Evolutionary conservation across 106 monocot species (phyloP), one percentile per base, ranked within the genome.

Genomic region (Allium cepa): DNA sequence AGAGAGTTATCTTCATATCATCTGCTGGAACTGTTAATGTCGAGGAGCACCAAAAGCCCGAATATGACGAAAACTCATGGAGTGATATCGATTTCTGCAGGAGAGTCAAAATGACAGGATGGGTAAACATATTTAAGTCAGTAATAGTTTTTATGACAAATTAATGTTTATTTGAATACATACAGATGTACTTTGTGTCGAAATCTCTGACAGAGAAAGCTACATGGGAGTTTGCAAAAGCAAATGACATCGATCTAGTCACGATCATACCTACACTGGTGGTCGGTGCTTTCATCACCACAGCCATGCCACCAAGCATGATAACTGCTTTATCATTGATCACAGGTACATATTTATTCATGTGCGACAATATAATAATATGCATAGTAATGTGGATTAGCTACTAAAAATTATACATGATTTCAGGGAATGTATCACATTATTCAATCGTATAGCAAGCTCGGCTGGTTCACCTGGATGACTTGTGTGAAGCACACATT

Each of bases 71-170:
- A 79, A 76, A 17, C 59, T 75, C 69, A 12, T 94, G 93, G 93
- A 89, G 79, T 62, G 89, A 93, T 50, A 14, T 89, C 47, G 84
- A 89, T 26, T 93, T 84, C 73, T 62, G 69, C 68, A 74, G 76
- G 13, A 60, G 72, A 3, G 78, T 82, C 75, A 93, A 89, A 78
- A 93, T 93, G 89, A 93, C 93, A 9, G 93, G 84, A 55, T 93
- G 93, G 89, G 93, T 87, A 82, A 55, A 55, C 15, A 6, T 12
- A 55, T 12, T 4, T 55, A 55, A 15, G 7, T 55, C 53, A 11
- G 2, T 4, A 55, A 55, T 4, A 12, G 11, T 7, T 4, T 55
- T 16, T 18, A 22, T 59, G 18, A 59, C 17, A 4, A 59, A 9
- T 59, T 16, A 0, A 59, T 3, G 5, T 55, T 15, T 3, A 55